Base-by-base conservation (phyloP, 495 filamentous ascomycete species). In the Hyaloscypha finlandica region DNA sequence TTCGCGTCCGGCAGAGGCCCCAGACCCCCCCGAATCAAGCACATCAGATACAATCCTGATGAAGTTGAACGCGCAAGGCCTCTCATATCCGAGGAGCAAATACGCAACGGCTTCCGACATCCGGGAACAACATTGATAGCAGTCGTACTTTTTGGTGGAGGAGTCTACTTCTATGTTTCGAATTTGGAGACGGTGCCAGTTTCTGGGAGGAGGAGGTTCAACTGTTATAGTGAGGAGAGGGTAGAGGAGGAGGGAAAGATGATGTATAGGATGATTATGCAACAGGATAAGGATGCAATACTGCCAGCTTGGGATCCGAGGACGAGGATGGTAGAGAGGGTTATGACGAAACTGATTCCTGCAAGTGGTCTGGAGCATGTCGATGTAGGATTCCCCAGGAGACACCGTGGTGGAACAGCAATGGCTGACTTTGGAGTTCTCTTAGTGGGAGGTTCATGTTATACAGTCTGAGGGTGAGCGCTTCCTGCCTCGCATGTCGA, bases 121-220 rank as follows among this genome's bases (percentile, higher is more conserved):
- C 22, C 71, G 22, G 71, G 65, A 22, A 74, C 79, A 25, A 76
- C 76, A 70, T 66, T 69, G 12, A 52, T 84, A 9, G 42, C 75
- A 16, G 22, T 74, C 1, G 19, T 80, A 20, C 65, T 76, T n/a
- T 71, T 79, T 16, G 71, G 75, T 14, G 69, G 71, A 6, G 64
- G 75, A 1, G 69, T 78, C 0, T 70, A 76, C 31, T 87, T 94
- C 73, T 94, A 94, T 77, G 77, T 90, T 55, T 82, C 80, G 72
- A 89, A 96, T 71, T 78, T 90, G 12, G 92, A 98, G 70, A 85
- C 81, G 9, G 93, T 97, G 16, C 92, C 93, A 54, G 88, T 92
- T 51, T 89, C 88, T 8, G 90, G 91, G 4, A 88, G 94, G 22
- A 84, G 84, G 59, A 87, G 94, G 48, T 97, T 98, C 81, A 97